Conservation (phyloP, 169 alveolate species). For the Toxoplasma gondii region DNA sequence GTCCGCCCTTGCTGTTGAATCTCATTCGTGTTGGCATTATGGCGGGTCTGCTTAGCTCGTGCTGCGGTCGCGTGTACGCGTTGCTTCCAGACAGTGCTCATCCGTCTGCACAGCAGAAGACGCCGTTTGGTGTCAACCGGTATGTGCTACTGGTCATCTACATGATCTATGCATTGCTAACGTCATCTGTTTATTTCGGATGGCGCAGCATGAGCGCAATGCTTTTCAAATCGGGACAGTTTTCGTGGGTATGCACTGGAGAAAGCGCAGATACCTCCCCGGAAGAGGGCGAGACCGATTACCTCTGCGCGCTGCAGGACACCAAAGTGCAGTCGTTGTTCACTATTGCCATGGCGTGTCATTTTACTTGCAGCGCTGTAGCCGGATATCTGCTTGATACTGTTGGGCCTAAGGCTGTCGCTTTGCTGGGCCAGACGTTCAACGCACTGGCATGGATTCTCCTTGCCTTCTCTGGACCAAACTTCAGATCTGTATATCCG, state of each 20-base stretch:
- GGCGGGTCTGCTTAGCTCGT: too few relatives aligned
- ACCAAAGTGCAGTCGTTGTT: conserved; percentile 31
- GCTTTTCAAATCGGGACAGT: conserved; percentile 38
- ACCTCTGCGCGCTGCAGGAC: conserved; percentile 23
- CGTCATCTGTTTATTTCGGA: conserved; percentile 47
- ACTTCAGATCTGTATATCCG: neutral
- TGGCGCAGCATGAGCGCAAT: conserved; percentile 41
- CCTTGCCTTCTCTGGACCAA: conserved; percentile 9
- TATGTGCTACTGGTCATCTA: conserved; percentile 6
- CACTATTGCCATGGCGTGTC: conserved; percentile 40
- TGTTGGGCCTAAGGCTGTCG: conserved; percentile 30
- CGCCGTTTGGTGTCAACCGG: conserved; percentile 28
- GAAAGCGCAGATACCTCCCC: neutral
- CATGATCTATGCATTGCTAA: neutral
- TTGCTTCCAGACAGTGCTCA: conserved; percentile 8
- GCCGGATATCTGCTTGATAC: conserved; percentile 35
- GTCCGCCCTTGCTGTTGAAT: too few relatives aligned
- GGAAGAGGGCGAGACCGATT: neutral
- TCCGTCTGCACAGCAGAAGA: conserved; percentile 14
- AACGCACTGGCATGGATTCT: conserved; percentile 36
- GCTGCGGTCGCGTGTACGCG: neutral
- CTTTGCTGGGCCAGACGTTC: conserved; percentile 34
- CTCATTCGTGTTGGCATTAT: too few relatives aligned
- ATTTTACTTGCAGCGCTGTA: conserved; percentile 3
- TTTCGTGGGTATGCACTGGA: conserved; percentile 20